These are phyloP conservation scores for Fragilaria crotonensis DNA, from an alignment of 108 stramenopile species.

Conservation along the genomic window DNA sequence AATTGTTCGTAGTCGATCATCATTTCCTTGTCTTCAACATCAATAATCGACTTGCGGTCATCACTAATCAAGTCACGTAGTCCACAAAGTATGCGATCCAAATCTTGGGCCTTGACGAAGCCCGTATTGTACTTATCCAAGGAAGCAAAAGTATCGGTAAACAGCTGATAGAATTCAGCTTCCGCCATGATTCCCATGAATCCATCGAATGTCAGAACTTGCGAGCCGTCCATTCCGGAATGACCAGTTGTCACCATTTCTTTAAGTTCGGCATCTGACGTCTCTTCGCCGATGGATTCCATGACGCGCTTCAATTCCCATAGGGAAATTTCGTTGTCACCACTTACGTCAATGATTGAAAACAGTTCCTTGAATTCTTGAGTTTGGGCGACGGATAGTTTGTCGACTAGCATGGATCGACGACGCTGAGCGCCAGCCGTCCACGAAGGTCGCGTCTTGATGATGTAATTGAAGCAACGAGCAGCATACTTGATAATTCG, in stretches of 20 bases:
- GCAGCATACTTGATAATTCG: constrained; percentile 64
- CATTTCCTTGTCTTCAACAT: constrained; percentile 81
- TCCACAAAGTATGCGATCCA: constrained; percentile 68
- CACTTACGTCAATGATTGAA: constrained; percentile 48
- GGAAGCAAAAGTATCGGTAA: constrained; percentile 65
- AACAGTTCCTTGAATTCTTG: constrained; percentile 65
- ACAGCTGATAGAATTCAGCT: constrained; percentile 77
- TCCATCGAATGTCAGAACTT: constrained; percentile 43
- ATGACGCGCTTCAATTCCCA: constrained; percentile 62
- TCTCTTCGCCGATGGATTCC: constrained; percentile 35
- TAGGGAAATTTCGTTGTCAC: constrained; percentile 53
- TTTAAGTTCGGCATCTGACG: constrained; percentile 33
- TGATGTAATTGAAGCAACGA: constrained; percentile 75
- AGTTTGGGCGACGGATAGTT: constrained; percentile 49
- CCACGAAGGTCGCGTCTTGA: constrained; percentile 50
- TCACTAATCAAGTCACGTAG: constrained; percentile 79
- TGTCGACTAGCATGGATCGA: constrained; percentile 52
- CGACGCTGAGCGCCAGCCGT: constrained; percentile 57
- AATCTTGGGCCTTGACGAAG: constrained; percentile 62
- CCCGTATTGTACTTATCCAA: constrained; percentile 67
- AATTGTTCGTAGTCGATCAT: constrained; percentile 82
- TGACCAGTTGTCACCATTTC: constrained; percentile 62
- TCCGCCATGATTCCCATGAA: constrained; percentile 88
- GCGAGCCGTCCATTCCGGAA: constrained; percentile 36
- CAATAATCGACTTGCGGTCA: constrained; percentile 78